Base-by-base conservation (phyloP, 306 rosid genomes). In the Corylus heterophylla region DNA sequence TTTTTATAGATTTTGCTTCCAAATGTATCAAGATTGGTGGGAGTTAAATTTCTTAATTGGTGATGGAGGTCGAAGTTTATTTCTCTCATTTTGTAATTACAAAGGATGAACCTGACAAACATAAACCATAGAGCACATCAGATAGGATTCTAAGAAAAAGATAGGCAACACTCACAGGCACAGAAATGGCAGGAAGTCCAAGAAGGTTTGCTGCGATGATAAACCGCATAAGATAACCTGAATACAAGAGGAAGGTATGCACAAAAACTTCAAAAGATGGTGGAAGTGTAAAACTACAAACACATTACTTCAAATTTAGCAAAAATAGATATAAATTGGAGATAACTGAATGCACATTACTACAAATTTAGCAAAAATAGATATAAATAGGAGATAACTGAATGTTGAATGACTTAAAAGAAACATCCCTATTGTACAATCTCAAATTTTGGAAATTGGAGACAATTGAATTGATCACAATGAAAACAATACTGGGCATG, bases 121-220 rank as follows among this genome's bases (percentile, higher is more conserved):
- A 74, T 44, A 58, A 75, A 70, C 70, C n/a, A 64, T 35, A 31
- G 12, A 22, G 9, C 76, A 12, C n/a, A 55, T 25, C 8, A 42
- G 45, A 47, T 37, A 62, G 7, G 52, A 37, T n/a, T 64, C 20
- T 12, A 44, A 58, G 72, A 69, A n/a, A 2, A 66, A 71, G 69
- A 37, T 20, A 69, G 18, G 13, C 72, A 54, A 13, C 48, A 88
- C 97, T 88, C 86, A 94, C 97, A 22, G 98, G 98, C 72, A 94
- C 85, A 61, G 97, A 86, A 79, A 94, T 92, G 78, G 98, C 97
- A 81, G 98, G 98, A 85, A 94, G 78, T 54, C 97, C 98, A 54
- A 94, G 87, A 84, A 91, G 92, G 86, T 94, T 94, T 72, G 88
- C 95, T 5, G 89, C 79, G 44, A 87, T 8, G 76, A 87, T 82